These are phyloP conservation scores for Thelonectria olida DNA, from an alignment of 2,329 filamentous ascomycete genomes.

Conservation along the genomic window DNA sequence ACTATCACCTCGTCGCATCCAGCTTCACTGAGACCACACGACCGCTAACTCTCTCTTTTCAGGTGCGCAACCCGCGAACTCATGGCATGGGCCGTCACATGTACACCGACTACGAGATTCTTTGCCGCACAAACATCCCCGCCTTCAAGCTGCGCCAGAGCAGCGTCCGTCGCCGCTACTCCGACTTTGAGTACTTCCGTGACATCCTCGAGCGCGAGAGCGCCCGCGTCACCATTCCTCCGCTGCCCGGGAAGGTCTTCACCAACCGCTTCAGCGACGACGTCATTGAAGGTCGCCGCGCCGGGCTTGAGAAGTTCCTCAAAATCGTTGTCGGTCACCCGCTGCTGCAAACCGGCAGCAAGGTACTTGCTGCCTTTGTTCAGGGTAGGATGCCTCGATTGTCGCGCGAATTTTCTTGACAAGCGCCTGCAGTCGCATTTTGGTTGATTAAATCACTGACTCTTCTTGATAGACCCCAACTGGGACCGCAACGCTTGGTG, in stretches of 20 bases:
- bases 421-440: not conserved
- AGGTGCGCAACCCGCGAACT: conserved; percentile 94
- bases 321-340: conserved; percentile 98
- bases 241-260: conserved; percentile 95
- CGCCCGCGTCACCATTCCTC: conserved; percentile 93
- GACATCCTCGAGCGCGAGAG: conserved; percentile 97
- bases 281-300: conserved; percentile 93
- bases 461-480: conserved; percentile 70
- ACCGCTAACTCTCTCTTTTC: conserved; percentile 3
- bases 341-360: conserved; percentile 94
- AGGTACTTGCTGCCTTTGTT: conserved; percentile 95
- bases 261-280: conserved; percentile 98
- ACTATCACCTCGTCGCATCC: not conserved
- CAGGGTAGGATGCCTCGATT: conserved; percentile 70
- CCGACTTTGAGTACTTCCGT: conserved; percentile 98
- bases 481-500: conserved; percentile 94
- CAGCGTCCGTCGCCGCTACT: conserved; percentile 91
- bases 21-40: not conserved
- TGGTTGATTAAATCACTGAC: not conserved
- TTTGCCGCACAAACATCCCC: conserved; percentile 97
- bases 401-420: conserved; percentile 4
- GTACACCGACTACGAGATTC: conserved; percentile 99
- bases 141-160: conserved; percentile 95
- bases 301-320: conserved; percentile 92
- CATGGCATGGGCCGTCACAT: conserved; percentile 94